Conservation (phyloP, 2,329 filamentous ascomycete species). For the Epichloe baconii region DNA sequence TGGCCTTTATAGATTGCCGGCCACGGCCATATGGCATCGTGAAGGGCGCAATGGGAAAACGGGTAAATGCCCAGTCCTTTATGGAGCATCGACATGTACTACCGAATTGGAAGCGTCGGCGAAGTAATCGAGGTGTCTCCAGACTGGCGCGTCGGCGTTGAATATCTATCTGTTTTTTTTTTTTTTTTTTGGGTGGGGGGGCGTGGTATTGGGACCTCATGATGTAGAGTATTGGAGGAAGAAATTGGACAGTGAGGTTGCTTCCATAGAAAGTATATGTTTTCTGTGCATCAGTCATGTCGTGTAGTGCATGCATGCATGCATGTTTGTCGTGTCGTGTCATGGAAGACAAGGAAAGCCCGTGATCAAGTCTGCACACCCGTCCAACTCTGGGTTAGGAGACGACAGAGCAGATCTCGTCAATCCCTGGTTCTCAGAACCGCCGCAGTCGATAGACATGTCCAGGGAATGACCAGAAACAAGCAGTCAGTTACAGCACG, state of each 20-base stretch:
- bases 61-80: conserved; percentile 1
- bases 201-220: not conserved
- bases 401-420: too few species aligned
- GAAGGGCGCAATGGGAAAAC: conserved; percentile 4
- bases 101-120: not conserved
- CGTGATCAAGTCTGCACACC: too few species aligned
- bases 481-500: too few species aligned
- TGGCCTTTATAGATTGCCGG: conserved; percentile 3
- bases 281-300: too few species aligned
- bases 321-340: too few species aligned
- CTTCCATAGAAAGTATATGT: too few species aligned
- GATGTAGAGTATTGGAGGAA: not conserved
- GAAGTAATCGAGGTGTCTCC: not conserved
- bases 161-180: not conserved
- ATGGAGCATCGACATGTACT: conserved; percentile 4
- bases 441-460: too few species aligned
- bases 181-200: not conserved
- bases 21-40: not conserved
- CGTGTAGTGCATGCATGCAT: too few species aligned
- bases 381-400: too few species aligned
- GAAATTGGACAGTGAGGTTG: not conserved
- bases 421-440: too few species aligned
- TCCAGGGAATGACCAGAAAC: too few species aligned
- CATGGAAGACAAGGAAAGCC: too few species aligned
- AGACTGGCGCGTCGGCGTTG: conserved; percentile 4